These are phyloP conservation scores for Alternaria incomplexa DNA, from an alignment of 2,329 filamentous ascomycete species.

Conservation along the genomic window DNA sequence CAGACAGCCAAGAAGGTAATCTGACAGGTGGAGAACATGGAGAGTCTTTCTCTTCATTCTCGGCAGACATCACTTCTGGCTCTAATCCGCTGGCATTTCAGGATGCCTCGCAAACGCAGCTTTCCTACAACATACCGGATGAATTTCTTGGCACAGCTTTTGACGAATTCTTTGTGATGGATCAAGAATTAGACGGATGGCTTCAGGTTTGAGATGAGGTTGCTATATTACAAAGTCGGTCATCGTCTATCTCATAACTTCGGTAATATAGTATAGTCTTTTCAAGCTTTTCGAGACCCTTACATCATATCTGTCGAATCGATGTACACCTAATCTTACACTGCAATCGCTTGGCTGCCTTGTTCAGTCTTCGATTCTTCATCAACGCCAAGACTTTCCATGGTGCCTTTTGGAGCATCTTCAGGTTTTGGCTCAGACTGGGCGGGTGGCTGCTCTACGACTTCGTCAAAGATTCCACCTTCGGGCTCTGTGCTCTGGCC, in stretches of 20 bases:
- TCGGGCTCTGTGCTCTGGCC: conserved; percentile 34
- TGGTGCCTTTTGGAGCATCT: not conserved
- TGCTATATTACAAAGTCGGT: not conserved
- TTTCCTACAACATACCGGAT: not conserved
- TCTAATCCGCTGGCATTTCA: not conserved
- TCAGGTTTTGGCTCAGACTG: conserved; percentile 1
- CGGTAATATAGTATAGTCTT: not conserved
- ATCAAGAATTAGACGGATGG: not conserved
- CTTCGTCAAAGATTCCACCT: conserved; percentile 45
- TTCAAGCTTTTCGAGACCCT: not conserved
- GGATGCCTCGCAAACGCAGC: not conserved
- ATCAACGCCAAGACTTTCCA: not conserved
- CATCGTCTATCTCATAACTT: not conserved
- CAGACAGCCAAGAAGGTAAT: not conserved
- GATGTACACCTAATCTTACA: not conserved
- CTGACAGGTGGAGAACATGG: not conserved
- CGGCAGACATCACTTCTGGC: not conserved
- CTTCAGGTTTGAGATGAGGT: not conserved
- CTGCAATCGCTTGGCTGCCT: not conserved
- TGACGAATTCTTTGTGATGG: not conserved
- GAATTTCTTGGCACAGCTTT: not conserved
- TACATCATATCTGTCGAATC: not conserved
- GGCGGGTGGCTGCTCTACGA: conserved; percentile 28
- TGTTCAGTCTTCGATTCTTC: not conserved
- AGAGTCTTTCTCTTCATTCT: not conserved